A percentile compares a stretch with the other conserved stretches of the same genome.
These are phyloP conservation scores for Loxodes magnus DNA, from an alignment of 73 alveolate genomes.

Conservation along the genomic window DNA sequence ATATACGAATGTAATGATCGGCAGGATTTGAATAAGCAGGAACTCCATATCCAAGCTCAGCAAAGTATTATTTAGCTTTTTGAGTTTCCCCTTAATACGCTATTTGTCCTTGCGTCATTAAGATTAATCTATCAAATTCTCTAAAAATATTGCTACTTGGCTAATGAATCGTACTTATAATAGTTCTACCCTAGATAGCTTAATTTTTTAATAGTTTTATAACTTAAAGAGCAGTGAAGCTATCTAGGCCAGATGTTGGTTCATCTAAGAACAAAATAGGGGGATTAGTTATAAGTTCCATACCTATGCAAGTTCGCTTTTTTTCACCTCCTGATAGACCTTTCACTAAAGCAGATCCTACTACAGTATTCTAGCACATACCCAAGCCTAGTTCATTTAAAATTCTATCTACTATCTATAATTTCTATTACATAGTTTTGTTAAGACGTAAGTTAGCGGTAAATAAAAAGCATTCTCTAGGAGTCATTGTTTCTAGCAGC, in stretches of 20 bases:
- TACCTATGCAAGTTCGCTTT: slow-evolving; percentile 76
- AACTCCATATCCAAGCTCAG: slow-evolving; percentile 43
- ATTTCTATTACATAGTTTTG: slow-evolving; percentile 11
- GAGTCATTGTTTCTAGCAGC: slow-evolving; percentile 19
- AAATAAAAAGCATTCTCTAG: slow-evolving; percentile 35
- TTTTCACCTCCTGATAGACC: slow-evolving; percentile 91
- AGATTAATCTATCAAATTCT: slow-evolving; percentile 57
- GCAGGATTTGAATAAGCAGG: slow-evolving; percentile 70
- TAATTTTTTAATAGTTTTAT: slow-evolving; percentile 37
- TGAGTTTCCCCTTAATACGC: slow-evolving; percentile 51
- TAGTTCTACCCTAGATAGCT: slow-evolving; percentile 51
- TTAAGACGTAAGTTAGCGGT: slow-evolving; percentile 28
- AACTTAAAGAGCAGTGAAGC: slow-evolving; percentile 56
- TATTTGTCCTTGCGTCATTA: slow-evolving; percentile 65
- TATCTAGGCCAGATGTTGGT: slow-evolving; percentile 74
- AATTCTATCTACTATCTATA: slow-evolving; percentile 12
- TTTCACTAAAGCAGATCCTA: slow-evolving; percentile 60
- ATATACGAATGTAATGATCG: slow-evolving; percentile 50
- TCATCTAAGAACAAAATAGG: slow-evolving; percentile 65
- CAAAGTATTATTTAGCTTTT: slow-evolving; percentile 45
- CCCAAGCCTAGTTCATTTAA: slow-evolving; percentile 9
- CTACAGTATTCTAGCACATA: slow-evolving; percentile 15
- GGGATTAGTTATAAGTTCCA: slow-evolving; percentile 80
- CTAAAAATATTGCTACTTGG: slow-evolving; percentile 72
- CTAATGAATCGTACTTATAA: slow-evolving; percentile 71